Conservation (phyloP, 164 flowering plant species). For the Tetrastigma voinierianum region DNA sequence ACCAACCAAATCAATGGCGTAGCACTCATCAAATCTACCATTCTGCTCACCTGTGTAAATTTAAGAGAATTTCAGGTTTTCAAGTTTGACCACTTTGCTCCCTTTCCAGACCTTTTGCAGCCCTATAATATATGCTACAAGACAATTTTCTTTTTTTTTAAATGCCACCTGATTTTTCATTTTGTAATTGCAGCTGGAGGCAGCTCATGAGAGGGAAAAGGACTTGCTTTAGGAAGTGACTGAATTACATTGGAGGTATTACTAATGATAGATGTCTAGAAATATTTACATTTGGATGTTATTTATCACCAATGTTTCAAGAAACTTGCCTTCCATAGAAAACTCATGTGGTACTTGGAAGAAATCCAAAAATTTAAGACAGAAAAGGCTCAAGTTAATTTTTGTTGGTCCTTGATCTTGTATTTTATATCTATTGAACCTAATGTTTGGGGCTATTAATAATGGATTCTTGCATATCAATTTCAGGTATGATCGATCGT, state of each 20-base stretch:
- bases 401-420: not conserved
- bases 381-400: constrained; percentile 43
- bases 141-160: too few relatives aligned
- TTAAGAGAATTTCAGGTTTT: too few relatives aligned
- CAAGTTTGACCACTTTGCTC: too few relatives aligned
- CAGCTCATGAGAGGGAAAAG: constrained; percentile 83
- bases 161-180: too few relatives aligned
- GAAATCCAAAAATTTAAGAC: constrained; percentile 66
- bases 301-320: not conserved
- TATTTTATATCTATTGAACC: not conserved
- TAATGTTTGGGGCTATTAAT: not conserved
- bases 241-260: constrained; percentile 78
- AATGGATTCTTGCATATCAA: too few relatives aligned
- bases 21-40: too few relatives aligned
- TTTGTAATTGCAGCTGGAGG: constrained; percentile 57
- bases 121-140: too few relatives aligned
- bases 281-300: not conserved
- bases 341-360: constrained; percentile 63
- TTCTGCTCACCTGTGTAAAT: too few relatives aligned
- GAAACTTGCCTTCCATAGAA: constrained; percentile 19
- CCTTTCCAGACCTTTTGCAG: too few relatives aligned
- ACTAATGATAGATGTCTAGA: not conserved
- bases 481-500: constrained; percentile 11
- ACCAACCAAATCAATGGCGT: too few relatives aligned
- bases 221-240: constrained; percentile 67